phyloP scores from a whole-genome alignment of 164 flowering plant species.

The Vitis cinerea region DNA sequence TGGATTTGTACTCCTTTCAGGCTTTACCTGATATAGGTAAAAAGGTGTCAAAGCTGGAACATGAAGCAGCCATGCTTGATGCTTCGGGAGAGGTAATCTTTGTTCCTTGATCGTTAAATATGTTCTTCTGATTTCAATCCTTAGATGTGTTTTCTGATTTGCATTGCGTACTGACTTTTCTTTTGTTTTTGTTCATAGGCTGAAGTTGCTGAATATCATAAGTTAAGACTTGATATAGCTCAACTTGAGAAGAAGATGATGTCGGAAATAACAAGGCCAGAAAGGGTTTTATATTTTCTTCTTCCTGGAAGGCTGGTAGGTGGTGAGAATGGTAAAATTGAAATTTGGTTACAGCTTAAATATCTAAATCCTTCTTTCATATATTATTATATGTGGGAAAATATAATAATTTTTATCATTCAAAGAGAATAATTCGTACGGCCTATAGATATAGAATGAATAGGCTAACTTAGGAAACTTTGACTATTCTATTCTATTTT shows the following conservation, averaged over 20 bases:
- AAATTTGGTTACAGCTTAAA: too few species aligned
- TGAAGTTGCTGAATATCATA: conserved; percentile 89
- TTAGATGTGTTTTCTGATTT: not conserved
- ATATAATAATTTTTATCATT: too few species aligned
- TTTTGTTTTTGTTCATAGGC: conserved; percentile 42
- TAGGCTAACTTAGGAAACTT: too few species aligned
- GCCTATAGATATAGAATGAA: too few species aligned
- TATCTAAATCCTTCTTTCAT: too few species aligned
- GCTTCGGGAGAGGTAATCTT: conserved; percentile 83
- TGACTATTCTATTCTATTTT: too few species aligned
- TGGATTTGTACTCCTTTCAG: conserved; percentile 33
- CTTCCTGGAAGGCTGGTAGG: conserved; percentile 91
- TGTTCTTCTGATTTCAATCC: not conserved
- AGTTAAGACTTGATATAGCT: conserved; percentile 68
- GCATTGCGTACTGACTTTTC: not conserved
- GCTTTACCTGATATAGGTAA: conserved; percentile 86
- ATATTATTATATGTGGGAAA: too few species aligned
- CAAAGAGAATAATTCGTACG: too few species aligned
- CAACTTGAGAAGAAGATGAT: conserved; percentile 90
- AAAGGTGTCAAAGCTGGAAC: conserved; percentile 71
- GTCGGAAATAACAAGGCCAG: conserved; percentile 92
- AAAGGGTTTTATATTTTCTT: conserved; percentile 79
- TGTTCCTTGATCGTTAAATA: not conserved
- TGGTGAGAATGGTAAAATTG: conserved; percentile 2
- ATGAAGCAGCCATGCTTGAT: conserved; percentile 88